Base-by-base conservation (phyloP, 2,329 filamentous ascomycete genomes). In the Arthrinium puccinioides region DNA sequence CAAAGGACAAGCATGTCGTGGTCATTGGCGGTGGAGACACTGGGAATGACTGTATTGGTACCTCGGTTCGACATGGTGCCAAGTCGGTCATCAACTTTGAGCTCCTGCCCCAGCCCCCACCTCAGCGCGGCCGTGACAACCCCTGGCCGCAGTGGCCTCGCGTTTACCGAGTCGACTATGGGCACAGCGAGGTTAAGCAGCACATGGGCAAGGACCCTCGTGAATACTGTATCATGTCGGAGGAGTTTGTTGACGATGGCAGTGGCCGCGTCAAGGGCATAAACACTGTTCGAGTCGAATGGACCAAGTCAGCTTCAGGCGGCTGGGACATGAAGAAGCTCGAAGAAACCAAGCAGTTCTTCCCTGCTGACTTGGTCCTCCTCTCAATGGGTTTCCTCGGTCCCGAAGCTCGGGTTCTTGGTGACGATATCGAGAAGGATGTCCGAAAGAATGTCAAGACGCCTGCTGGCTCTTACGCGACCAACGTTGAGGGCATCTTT, bases 261-360 rank as follows among this genome's bases (percentile, higher is more conserved):
- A 77, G 66, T 34, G 89, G 89, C 58, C 82, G 83, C 47, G 87
- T 97, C 56, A 94, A 88, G 72, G 90, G 90, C 46, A 95, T 97
- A 73, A 95, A 92, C 66, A 95, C 88, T 29, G 79, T 92, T 41
- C 87, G 90, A 38, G 89, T 97, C 29, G 89, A 96, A 61, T 97
- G 90, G 90, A 92, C 87, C 51, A 92, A 89, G 72, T 87, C 81
- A 37, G 74, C 86, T 20, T 82, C 78, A 44, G 89, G 89, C 48
- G 89, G 89, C 30, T 97, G 90, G 90, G 90, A 96, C 64, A 96
- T 97, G 88, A 95, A 95, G 76, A 90, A 94, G 62, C 74, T 94
- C 21, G 89, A 95, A 49, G 88, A 86, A 25, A 90, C 84, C 44
- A 85, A 94, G 69, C 81, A 96, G 59, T 94, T 94, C 74, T 96